These are phyloP conservation scores for Penicillium pancosmium DNA, from an alignment of 495 filamentous ascomycete genomes.

Conservation along the genomic window DNA sequence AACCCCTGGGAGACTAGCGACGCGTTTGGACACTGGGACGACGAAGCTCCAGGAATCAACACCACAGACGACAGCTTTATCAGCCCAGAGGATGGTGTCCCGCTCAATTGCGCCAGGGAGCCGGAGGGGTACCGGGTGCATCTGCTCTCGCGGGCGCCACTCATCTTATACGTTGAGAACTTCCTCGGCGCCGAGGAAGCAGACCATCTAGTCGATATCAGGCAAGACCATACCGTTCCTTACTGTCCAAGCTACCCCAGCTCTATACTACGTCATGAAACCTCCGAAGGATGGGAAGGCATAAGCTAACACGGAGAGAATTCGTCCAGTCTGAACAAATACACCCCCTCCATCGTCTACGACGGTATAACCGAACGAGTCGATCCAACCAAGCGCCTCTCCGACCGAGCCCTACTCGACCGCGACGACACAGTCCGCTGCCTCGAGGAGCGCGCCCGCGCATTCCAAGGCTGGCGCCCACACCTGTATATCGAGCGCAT, in stretches of 20 bases:
- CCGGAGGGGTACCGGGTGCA: conserved; percentile 39
- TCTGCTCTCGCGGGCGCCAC: conserved; percentile 51
- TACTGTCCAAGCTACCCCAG: neutral
- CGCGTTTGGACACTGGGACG: conserved; percentile 25
- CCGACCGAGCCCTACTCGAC: conserved; percentile 59
- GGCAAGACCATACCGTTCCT: conserved; percentile 33
- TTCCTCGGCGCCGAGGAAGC: conserved; percentile 54
- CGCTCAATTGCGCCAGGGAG: conserved; percentile 28
- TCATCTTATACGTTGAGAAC: conserved; percentile 59
- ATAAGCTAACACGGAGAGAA: neutral
- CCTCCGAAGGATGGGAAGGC: neutral
- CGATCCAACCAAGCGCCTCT: conserved; percentile 54
- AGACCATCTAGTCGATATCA: conserved; percentile 51
- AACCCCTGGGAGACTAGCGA: conserved; percentile 11
- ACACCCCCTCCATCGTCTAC: conserved; percentile 57
- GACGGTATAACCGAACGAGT: conserved; percentile 46
- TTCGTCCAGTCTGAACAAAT: conserved; percentile 47
- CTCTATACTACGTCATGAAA: neutral
- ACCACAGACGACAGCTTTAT: conserved; percentile 39
- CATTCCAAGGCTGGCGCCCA: conserved; percentile 70
- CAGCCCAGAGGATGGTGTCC: conserved; percentile 34
- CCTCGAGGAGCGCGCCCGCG: conserved; percentile 66
- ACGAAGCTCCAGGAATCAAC: conserved; percentile 24
- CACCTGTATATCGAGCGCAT: conserved; percentile 63
- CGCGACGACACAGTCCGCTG: conserved; percentile 65